Percentiles rank a stretch among this genome's conserved stretches.
phyloP scores from a whole-genome alignment of 2,329 filamentous ascomycete species.

The Pseudogymnoascus destructans region DNA sequence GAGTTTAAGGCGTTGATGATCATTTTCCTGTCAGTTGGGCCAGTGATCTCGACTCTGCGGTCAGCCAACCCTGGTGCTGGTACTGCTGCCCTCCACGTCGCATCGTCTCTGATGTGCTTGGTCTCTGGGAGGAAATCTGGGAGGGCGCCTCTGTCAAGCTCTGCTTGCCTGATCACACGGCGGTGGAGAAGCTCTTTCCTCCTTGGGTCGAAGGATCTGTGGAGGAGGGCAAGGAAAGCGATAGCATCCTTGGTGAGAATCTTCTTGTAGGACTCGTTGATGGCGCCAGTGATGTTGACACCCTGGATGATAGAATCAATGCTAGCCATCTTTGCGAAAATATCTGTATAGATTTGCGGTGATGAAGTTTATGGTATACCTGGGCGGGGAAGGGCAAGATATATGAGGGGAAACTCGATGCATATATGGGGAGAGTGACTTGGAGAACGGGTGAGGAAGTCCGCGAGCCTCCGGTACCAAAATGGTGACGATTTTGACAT shows the following conservation, averaged over 20 bases:
- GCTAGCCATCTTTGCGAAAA: conserved; percentile 43
- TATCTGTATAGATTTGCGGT: conserved; percentile 2
- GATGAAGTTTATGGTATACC: conserved; percentile 3
- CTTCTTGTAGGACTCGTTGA: conserved; percentile 71
- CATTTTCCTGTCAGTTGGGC: conserved; percentile 97
- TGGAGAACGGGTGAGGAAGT: conserved; percentile 4
- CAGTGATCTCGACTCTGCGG: conserved; percentile 91
- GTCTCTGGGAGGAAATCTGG: conserved; percentile 96
- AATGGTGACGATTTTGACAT: conserved; percentile 6
- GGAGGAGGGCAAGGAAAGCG: conserved; percentile 84
- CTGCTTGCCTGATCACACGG: conserved; percentile 73
- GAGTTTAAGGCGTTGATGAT: conserved; percentile 94
- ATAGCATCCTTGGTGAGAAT: conserved; percentile 84
- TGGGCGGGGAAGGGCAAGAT: conserved; percentile 2
- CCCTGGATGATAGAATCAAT: conserved; percentile 72
- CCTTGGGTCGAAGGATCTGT: conserved; percentile 83
- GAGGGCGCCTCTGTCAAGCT: conserved; percentile 78
- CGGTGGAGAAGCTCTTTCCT: conserved; percentile 83
- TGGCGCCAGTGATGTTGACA: conserved; percentile 69
- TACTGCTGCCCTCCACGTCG: conserved; percentile 82
- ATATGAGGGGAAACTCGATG: conserved; percentile 10
- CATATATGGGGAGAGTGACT: conserved; percentile 9
- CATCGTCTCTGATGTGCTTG: conserved; percentile 84
- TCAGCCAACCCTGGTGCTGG: conserved; percentile 89
- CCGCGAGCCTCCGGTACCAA: conserved; percentile 6